These are phyloP conservation scores for Canavalia ensiformis DNA, from an alignment of 306 rosid species.

Conservation along the genomic window DNA sequence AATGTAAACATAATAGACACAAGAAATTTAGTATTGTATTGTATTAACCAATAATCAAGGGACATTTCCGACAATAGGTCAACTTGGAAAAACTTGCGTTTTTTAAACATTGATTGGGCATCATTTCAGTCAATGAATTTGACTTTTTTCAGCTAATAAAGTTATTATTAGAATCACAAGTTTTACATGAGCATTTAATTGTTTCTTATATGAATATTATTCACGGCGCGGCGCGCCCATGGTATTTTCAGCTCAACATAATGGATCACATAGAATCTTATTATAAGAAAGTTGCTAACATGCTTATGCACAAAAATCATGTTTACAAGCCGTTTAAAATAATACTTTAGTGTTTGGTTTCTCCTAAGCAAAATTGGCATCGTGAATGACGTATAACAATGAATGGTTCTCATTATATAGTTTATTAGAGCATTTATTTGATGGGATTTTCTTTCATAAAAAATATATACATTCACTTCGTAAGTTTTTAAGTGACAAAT, in stretches of 20 bases:
- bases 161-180: slow-evolving; percentile 2
- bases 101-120: background rate
- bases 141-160: background rate
- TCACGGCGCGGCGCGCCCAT: background rate
- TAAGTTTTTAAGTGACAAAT: background rate
- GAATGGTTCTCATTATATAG: background rate
- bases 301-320: background rate
- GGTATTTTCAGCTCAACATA: background rate
- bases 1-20: background rate
- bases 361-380: slow-evolving; percentile 3
- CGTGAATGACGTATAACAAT: background rate
- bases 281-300: background rate
- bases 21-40: background rate
- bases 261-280: background rate
- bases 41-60: background rate
- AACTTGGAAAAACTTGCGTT: background rate
- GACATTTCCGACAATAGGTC: background rate
- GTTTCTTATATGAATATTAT: background rate
- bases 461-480: background rate
- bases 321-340: background rate
- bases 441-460: background rate
- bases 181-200: background rate
- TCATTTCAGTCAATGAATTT: background rate
- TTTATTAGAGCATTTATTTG: background rate
- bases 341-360: background rate